phyloP scores from a whole-genome alignment of 306 rosid genomes.

The Nissolia schottii region DNA sequence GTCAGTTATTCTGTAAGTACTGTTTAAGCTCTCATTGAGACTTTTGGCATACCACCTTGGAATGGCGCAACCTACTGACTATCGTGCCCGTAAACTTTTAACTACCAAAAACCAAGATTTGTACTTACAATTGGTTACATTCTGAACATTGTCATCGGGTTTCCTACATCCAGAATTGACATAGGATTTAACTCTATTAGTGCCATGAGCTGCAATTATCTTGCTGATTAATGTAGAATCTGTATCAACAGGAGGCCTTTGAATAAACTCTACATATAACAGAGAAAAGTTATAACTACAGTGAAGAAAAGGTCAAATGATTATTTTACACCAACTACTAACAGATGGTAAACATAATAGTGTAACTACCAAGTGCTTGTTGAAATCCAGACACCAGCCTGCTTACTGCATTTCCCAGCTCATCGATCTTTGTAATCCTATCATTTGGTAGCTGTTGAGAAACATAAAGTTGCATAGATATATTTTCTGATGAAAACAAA shows the following conservation, averaged over 20 bases:
- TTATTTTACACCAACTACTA: background rate
- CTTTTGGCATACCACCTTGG: background rate
- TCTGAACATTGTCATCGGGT: conserved; percentile 39
- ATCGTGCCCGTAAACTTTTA: background rate
- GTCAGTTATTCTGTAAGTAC: background rate
- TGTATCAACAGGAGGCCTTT: conserved; percentile 50
- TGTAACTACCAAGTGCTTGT: conserved; percentile 64
- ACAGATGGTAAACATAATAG: conserved; percentile 12
- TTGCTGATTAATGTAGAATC: conserved; percentile 47
- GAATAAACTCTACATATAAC: conserved; percentile 52
- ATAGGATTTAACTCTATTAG: conserved; percentile 55
- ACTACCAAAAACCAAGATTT: background rate
- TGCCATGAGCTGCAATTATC: conserved; percentile 50
- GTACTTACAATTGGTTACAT: conserved; percentile 39
- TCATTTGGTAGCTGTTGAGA: conserved; percentile 25
- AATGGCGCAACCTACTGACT: background rate
- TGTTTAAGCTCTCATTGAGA: background rate
- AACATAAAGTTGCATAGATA: conserved; percentile 10
- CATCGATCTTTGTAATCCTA: conserved; percentile 66
- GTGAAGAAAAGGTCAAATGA: background rate
- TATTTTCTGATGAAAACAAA: background rate
- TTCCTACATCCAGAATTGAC: conserved; percentile 60
- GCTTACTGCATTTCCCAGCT: conserved; percentile 53
- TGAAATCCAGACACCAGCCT: conserved; percentile 57
- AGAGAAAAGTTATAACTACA: background rate